Evolutionary conservation across 352 stramenopile species (phyloP).

Genomic region (Thraustotheca clavata): DNA sequence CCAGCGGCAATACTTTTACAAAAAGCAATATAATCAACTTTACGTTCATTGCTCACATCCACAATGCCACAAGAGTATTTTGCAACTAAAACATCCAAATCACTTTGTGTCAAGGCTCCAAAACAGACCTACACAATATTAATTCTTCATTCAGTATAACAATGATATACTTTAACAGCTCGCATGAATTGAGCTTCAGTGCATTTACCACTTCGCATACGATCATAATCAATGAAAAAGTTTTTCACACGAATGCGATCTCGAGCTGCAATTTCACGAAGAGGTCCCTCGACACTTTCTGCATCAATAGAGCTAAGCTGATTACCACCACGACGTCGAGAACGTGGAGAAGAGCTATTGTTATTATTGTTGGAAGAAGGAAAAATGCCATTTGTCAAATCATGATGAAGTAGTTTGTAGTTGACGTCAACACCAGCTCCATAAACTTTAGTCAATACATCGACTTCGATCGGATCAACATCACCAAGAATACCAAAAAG

Average conservation of each 20-base stretch:
- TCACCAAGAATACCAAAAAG: constrained; percentile 49
- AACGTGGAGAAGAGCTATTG: neutral
- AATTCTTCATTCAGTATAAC: too few species aligned
- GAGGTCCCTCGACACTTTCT: constrained; percentile 42
- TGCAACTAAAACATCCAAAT: constrained; percentile 44
- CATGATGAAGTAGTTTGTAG: constrained; percentile 61
- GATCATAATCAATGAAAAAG: constrained; percentile 81
- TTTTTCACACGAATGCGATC: constrained; percentile 77
- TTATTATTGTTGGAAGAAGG: neutral
- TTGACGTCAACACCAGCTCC: constrained; percentile 66
- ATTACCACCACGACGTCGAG: neutral
- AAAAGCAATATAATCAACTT: constrained; percentile 74
- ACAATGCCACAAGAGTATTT: constrained; percentile 36
- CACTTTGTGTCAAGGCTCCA: constrained; percentile 41
- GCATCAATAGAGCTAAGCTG: constrained; percentile 29
- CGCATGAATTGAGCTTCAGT: constrained; percentile 68
- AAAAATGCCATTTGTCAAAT: constrained; percentile 31
- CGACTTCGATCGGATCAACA: constrained; percentile 42
- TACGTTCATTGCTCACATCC: constrained; percentile 34
- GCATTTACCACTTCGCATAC: constrained; percentile 62
- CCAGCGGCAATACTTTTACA: constrained; percentile 33
- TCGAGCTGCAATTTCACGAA: constrained; percentile 49
- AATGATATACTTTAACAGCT: constrained; percentile 38
- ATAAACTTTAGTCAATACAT: constrained; percentile 59
- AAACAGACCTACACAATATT: constrained; percentile 56